Conservation (phyloP, 805 yeast genomes). For the Jamesozyma hellenica region DNA sequence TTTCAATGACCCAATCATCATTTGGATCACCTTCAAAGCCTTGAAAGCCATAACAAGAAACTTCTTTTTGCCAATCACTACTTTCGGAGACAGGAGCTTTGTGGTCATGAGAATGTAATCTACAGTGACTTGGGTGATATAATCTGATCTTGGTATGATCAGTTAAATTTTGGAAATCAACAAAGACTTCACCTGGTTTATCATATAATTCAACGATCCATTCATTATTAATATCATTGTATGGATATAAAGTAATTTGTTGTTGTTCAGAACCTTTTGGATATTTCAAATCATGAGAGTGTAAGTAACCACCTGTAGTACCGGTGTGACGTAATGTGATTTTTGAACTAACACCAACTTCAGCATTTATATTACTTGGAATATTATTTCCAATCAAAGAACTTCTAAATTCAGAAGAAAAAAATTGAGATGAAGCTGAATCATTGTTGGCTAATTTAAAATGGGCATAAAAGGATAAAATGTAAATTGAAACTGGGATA, state of each 20-base stretch:
- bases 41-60: constrained; percentile 63
- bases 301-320: constrained; percentile 73
- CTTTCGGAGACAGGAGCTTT: constrained; percentile 68
- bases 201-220: constrained; percentile 68
- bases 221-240: constrained; percentile 59
- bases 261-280: constrained; percentile 79
- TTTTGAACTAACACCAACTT: constrained; percentile 65
- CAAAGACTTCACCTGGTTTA: constrained; percentile 42
- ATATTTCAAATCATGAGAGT: constrained; percentile 60
- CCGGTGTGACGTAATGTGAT: constrained; percentile 59
- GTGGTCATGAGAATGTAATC: constrained; percentile 81
- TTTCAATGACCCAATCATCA: constrained; percentile 73
- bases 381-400: constrained; percentile 50
- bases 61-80: constrained; percentile 77
- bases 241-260: constrained; percentile 73
- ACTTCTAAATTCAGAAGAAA: constrained; percentile 63
- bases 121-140: constrained; percentile 44
- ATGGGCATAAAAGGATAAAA: constrained; percentile 54
- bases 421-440: constrained; percentile 62
- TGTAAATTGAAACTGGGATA: constrained; percentile 48
- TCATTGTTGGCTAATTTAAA: constrained; percentile 46
- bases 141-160: constrained; percentile 68
- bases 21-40: constrained; percentile 77
- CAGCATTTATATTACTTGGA: constrained; percentile 48
- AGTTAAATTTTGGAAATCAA: constrained; percentile 49